phyloP scores from a whole-genome alignment of 352 stramenopile genomes.

The Globisporangium cederbergense region DNA sequence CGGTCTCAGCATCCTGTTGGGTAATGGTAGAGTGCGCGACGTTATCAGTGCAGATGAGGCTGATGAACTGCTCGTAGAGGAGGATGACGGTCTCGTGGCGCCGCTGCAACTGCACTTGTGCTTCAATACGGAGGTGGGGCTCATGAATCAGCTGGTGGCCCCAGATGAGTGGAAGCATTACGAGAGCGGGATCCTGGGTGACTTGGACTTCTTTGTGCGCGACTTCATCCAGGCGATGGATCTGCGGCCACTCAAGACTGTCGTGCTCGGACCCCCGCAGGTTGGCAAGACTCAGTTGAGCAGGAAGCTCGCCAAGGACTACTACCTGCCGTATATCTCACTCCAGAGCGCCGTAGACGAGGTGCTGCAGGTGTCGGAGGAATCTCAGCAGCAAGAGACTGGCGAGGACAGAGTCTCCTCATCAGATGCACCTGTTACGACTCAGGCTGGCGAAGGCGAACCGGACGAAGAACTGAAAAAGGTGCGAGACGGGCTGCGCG shows the following conservation, averaged over 20 bases:
- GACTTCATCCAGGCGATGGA: slow-evolving; percentile 81
- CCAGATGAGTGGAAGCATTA: slow-evolving; percentile 70
- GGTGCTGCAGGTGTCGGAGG: slow-evolving; percentile 24
- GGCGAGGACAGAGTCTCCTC: slow-evolving; percentile 3
- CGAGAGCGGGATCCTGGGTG: slow-evolving; percentile 50
- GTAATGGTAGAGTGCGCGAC: slow-evolving; percentile 44
- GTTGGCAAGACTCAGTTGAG: slow-evolving; percentile 65
- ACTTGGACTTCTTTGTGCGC: slow-evolving; percentile 58
- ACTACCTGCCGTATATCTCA: slow-evolving; percentile 68
- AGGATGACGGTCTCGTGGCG: slow-evolving; percentile 50
- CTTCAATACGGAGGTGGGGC: slow-evolving; percentile 53
- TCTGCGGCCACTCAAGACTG: slow-evolving; percentile 58
- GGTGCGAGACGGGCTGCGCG: slow-evolving; percentile 35
- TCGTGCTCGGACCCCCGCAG: slow-evolving; percentile 68
- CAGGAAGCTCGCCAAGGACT: slow-evolving; percentile 52
- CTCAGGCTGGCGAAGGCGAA: background rate
- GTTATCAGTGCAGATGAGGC: slow-evolving; percentile 37
- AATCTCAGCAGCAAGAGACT: slow-evolving; percentile 20
- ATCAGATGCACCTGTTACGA: background rate
- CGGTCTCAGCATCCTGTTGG: slow-evolving; percentile 56
- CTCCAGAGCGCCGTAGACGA: slow-evolving; percentile 43
- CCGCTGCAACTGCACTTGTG: slow-evolving; percentile 70
- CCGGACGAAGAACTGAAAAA: slow-evolving; percentile 35
- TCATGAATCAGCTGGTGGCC: slow-evolving; percentile 54
- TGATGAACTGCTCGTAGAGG: slow-evolving; percentile 53